A percentile compares a stretch with the other conserved stretches of the same genome.
phyloP scores from a whole-genome alignment of 495 filamentous ascomycete genomes.

The Neurospora sp. region DNA sequence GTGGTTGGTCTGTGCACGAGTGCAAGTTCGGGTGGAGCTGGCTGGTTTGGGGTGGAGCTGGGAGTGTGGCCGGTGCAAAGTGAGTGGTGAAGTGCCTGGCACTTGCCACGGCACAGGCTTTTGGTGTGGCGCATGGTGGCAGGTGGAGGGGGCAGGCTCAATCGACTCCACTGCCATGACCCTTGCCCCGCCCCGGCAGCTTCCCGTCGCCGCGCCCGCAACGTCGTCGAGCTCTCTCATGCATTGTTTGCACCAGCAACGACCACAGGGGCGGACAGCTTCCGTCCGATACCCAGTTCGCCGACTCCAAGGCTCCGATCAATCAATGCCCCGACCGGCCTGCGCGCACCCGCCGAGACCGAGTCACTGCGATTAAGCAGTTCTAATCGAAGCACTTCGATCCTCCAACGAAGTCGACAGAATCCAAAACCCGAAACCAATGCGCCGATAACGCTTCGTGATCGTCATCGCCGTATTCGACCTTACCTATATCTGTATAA shows the following conservation, averaged over 20 bases:
- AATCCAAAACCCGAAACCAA: not conserved
- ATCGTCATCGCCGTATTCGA: not conserved
- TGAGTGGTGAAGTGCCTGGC: not conserved
- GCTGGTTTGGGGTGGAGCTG: not conserved
- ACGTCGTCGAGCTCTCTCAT: not conserved
- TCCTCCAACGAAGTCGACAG: not conserved
- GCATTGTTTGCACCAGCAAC: not conserved
- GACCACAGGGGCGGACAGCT: not conserved
- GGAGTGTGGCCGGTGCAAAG: not conserved
- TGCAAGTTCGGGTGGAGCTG: slow-evolving; percentile 3
- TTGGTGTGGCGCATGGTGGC: not conserved
- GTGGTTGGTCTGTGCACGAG: slow-evolving; percentile 13
- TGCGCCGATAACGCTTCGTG: not conserved
- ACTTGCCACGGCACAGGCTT: not conserved
- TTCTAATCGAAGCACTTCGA: not conserved
- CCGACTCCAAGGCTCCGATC: not conserved
- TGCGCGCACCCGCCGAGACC: not conserved
- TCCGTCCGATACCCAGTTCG: not conserved
- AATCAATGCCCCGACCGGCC: not conserved
- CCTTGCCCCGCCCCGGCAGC: not conserved
- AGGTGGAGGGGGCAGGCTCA: not conserved
- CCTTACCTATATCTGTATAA: not conserved
- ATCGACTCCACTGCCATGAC: not conserved
- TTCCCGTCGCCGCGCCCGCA: not conserved
- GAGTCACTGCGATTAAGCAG: not conserved